Percentiles rank a stretch among this genome's conserved stretches.
These are phyloP conservation scores for Cercospora sojina DNA, from an alignment of 2,329 filamentous ascomycete genomes.

Conservation along the genomic window DNA sequence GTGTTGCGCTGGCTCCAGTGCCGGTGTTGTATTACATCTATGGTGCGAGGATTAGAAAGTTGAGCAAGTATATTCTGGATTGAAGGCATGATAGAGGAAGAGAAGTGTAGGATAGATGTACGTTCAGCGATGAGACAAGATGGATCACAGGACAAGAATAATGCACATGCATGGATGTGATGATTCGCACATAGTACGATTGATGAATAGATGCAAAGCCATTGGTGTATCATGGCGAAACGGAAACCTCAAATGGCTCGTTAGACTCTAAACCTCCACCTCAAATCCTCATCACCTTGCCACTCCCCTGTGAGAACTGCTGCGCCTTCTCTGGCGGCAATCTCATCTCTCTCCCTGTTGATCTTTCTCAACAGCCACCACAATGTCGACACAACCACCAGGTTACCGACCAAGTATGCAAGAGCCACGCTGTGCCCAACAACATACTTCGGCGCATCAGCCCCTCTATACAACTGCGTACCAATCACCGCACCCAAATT, in stretches of 20 bases:
- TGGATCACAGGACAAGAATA: not conserved
- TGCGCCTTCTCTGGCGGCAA: slow-evolving; percentile 44
- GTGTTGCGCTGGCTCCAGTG: slow-evolving; percentile 31
- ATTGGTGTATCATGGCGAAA: not conserved
- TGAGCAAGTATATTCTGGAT: slow-evolving; percentile 21
- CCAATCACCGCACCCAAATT: slow-evolving; percentile 68
- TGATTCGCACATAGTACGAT: not conserved
- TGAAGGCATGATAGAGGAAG: not conserved
- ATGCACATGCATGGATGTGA: not conserved
- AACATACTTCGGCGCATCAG: slow-evolving; percentile 61
- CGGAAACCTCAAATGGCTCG: not conserved
- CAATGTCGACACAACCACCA: slow-evolving; percentile 53
- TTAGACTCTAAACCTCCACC: slow-evolving; percentile 59
- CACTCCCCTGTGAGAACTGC: slow-evolving; percentile 56
- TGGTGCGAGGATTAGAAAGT: slow-evolving; percentile 30
- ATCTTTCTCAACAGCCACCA: slow-evolving; percentile 58
- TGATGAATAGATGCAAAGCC: not conserved
- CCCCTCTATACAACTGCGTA: slow-evolving; percentile 65
- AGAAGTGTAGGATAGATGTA: not conserved
- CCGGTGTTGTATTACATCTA: slow-evolving; percentile 34
- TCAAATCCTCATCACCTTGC: slow-evolving; percentile 61
- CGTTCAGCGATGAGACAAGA: not conserved
- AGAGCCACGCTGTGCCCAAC: slow-evolving; percentile 67
- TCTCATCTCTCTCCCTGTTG: slow-evolving; percentile 55
- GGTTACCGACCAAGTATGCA: slow-evolving; percentile 61